A percentile compares a stretch with the other conserved stretches of the same genome.
Conservation (phyloP, 2,329 filamentous ascomycete species). For the Helminthosporium solani region DNA sequence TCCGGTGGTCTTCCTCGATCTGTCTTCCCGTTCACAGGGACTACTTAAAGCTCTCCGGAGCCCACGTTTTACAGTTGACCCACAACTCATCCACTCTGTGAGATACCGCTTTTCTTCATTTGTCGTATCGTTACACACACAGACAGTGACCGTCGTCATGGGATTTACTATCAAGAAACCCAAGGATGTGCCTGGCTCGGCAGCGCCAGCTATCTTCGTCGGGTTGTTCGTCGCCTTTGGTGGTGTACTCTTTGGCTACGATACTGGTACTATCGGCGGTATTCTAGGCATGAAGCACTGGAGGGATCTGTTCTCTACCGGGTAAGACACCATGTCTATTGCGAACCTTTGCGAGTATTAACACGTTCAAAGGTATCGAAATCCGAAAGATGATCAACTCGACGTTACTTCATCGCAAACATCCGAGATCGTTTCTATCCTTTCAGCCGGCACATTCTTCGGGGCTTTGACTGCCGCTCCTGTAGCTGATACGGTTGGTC, state of each 20-base stretch:
- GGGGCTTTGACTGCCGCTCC: slow-evolving; percentile 71
- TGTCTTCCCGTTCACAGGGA: background rate
- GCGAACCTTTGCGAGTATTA: background rate
- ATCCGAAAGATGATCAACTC: slow-evolving; percentile 41
- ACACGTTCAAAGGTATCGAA: slow-evolving; percentile 15
- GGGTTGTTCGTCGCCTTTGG: slow-evolving; percentile 50
- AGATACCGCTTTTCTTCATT: slow-evolving; percentile 10
- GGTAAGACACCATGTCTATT: slow-evolving; percentile 3
- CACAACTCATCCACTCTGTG: slow-evolving; percentile 8
- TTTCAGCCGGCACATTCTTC: slow-evolving; percentile 77
- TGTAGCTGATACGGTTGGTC: slow-evolving; percentile 66
- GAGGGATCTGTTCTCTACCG: slow-evolving; percentile 59
- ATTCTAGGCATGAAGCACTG: slow-evolving; percentile 72
- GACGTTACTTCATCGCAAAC: slow-evolving; percentile 53
- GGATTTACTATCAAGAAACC: slow-evolving; percentile 60
- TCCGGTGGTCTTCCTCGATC: background rate
- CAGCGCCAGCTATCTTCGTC: slow-evolving; percentile 40
- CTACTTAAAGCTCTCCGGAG: slow-evolving; percentile 7
- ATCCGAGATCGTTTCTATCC: slow-evolving; percentile 75
- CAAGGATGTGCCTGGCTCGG: slow-evolving; percentile 67
- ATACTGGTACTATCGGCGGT: slow-evolving; percentile 50
- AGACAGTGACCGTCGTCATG: slow-evolving; percentile 25
- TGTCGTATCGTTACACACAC: background rate
- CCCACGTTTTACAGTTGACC: background rate
- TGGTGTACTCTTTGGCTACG: slow-evolving; percentile 46